Evolutionary conservation across 2,329 filamentous ascomycete species (phyloP), one percentile per base, ranked within the genome.

Genomic region (Fusarium virguliforme): DNA sequence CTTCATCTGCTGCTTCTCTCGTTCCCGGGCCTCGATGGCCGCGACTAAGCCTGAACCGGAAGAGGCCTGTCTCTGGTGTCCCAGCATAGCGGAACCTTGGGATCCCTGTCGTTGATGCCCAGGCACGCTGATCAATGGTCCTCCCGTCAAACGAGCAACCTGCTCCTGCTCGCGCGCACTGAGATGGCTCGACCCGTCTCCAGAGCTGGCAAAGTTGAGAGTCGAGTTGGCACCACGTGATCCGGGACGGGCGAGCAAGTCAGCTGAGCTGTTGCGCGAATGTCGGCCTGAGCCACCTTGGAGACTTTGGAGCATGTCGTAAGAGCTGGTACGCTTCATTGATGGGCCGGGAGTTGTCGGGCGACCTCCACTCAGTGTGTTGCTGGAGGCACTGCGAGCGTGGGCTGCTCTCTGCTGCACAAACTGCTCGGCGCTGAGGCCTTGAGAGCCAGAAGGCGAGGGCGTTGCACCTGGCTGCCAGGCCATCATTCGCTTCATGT

Each of bases 101-200:
- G 85, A 81, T 60, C 84, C 83, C 46, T 83, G 81, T 65, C 86
- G 87, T 68, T 84, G 83, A 56, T 85, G 85, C 55, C 87, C 87
- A 5, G 87, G 71, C 78, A 97, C 84, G 64, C 88, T 90, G 74
- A 97, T 88, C 55, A 97, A 84, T 0, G 94, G 92, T 0, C 90
- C 90, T 1, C 93, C 92, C 1, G 94, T 97, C 73, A 94, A 86
- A 38, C 92, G 89, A 9, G 94, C 93, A n/a, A 97, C 88, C 73
- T 97, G 92, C 81, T 97, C 94, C 79, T 97, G 94, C 80, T 97
- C 94, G 15, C 92, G 89, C 18, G 94, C 94, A 22, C 93, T 94
- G n/a, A 97, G 85, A 63, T 91, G 88, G 0, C 87, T 85, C 26
- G 76, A 84, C 50, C 76, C 57, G 28, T 83, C 81, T 4, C 81